Evolutionary conservation across 352 stramenopile species (phyloP).

Genomic region (Phytophthora cryptogea): DNA sequence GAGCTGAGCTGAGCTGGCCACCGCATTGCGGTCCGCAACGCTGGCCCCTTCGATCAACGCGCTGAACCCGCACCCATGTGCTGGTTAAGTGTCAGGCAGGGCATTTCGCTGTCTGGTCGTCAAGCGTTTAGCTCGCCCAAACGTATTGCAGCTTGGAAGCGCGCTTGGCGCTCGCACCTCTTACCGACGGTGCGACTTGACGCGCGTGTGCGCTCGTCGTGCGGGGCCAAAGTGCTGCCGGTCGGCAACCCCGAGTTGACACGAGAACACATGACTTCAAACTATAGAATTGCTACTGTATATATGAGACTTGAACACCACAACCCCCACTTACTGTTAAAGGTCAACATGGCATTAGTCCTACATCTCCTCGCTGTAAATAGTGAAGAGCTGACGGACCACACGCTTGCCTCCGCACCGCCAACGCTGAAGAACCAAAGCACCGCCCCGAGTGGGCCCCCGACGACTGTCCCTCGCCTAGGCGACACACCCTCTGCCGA

Average conservation of each 20-base stretch:
- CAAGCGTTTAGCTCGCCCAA: neutral
- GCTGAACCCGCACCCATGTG: constrained; percentile 4
- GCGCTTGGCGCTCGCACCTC: neutral
- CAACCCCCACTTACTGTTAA: constrained; percentile 13
- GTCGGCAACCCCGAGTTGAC: too few species aligned
- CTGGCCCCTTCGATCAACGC: neutral
- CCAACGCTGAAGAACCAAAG: constrained; percentile 34
- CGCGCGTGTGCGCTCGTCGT: too few species aligned
- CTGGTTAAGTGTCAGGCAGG: neutral
- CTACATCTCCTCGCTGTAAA: constrained; percentile 39
- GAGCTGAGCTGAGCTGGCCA: neutral
- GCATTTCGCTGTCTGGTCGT: neutral
- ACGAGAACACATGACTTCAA: neutral
- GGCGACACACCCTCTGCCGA: neutral
- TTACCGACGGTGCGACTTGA: constrained; percentile 2
- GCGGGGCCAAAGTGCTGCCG: neutral
- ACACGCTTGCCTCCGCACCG: constrained; percentile 4
- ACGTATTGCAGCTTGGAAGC: neutral
- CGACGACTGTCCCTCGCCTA: neutral
- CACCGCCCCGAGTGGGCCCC: constrained; percentile 10
- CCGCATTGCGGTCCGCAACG: too few species aligned
- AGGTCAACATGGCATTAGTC: constrained; percentile 44
- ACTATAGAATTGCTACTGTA: constrained; percentile 15
- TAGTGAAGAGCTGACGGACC: constrained; percentile 28
- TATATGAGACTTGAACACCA: constrained; percentile 31